phyloP scores from a whole-genome alignment of 139 green algal genomes.

The Limnomonas spitsbergensis region DNA sequence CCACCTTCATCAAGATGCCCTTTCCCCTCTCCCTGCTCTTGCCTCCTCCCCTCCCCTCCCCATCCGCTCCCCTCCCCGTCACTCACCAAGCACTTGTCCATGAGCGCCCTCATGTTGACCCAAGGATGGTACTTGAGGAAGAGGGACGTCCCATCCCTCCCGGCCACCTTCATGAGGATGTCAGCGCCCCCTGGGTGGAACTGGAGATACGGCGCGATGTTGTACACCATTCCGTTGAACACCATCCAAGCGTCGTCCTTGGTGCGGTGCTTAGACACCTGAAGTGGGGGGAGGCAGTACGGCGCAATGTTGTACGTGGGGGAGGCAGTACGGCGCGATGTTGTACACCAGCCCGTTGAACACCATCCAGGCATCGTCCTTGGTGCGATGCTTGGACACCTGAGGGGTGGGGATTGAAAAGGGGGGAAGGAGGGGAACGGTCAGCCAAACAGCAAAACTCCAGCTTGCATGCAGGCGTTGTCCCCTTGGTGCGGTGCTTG shows the following conservation, averaged over 20 bases:
- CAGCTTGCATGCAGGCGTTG: too few species aligned
- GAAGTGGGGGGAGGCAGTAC: background rate
- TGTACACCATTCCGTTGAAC: slow-evolving; percentile 65
- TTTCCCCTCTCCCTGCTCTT: too few species aligned
- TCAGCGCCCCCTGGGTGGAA: slow-evolving; percentile 81
- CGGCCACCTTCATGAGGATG: slow-evolving; percentile 69
- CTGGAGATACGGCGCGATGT: slow-evolving; percentile 75
- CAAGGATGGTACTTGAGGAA: slow-evolving; percentile 86
- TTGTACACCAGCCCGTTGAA: slow-evolving; percentile 81
- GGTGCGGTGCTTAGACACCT: too few species aligned
- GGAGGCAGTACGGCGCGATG: slow-evolving; percentile 73
- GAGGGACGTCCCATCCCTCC: slow-evolving; percentile 81
- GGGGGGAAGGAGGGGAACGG: too few species aligned
- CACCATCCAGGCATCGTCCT: slow-evolving; percentile 89
- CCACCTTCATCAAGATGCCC: slow-evolving; percentile 64
- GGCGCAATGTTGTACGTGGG: slow-evolving; percentile 44
- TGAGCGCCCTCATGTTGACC: slow-evolving; percentile 38
- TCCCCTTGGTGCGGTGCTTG: too few species aligned
- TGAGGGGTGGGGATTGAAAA: too few species aligned
- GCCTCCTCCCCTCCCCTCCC: too few species aligned
- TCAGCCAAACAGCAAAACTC: too few species aligned
- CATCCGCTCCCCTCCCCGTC: too few species aligned
- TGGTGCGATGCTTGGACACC: slow-evolving; percentile 71
- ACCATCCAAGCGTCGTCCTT: background rate
- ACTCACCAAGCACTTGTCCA: slow-evolving; percentile 44